Evolutionary conservation across 2,329 filamentous ascomycete species (phyloP).

Genomic region (Aureobasidium mangrovei): DNA sequence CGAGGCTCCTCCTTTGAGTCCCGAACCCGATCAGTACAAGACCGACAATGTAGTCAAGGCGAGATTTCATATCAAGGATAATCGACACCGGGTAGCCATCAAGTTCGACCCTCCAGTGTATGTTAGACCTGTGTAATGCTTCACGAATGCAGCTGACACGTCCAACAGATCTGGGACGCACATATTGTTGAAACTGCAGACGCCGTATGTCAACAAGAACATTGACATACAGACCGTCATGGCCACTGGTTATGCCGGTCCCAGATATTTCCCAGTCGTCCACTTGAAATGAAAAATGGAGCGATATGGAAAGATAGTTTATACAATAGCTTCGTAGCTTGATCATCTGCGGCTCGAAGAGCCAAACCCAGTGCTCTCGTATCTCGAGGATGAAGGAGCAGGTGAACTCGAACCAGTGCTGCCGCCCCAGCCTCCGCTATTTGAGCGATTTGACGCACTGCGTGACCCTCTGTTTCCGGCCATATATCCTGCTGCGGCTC

Average conservation of each 20-base stretch:
- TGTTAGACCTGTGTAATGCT: conserved; percentile 23
- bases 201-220: conserved; percentile 62
- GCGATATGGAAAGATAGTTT: neutral
- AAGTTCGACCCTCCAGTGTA: conserved; percentile 71
- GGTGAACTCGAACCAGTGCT: conserved; percentile 15
- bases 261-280: conserved; percentile 44
- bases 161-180: conserved; percentile 58
- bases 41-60: conserved; percentile 45
- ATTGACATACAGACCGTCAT: conserved; percentile 86
- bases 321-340: neutral
- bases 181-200: conserved; percentile 86
- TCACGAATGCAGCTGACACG: conserved; percentile 1
- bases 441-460: conserved; percentile 24
- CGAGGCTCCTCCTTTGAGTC: neutral
- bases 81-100: conserved; percentile 78
- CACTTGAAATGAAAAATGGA: conserved; percentile 4
- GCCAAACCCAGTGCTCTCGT: conserved; percentile 29
- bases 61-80: conserved; percentile 72
- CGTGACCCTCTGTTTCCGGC: conserved; percentile 41
- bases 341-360: conserved; percentile 25
- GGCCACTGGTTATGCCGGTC: conserved; percentile 75
- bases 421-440: conserved; percentile 19
- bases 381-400: conserved; percentile 23
- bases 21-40: conserved; percentile 3
- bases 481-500: conserved; percentile 59